These are phyloP conservation scores for Larix kaempferi DNA, from an alignment of 75 land plant genomes.

Conservation along the genomic window DNA sequence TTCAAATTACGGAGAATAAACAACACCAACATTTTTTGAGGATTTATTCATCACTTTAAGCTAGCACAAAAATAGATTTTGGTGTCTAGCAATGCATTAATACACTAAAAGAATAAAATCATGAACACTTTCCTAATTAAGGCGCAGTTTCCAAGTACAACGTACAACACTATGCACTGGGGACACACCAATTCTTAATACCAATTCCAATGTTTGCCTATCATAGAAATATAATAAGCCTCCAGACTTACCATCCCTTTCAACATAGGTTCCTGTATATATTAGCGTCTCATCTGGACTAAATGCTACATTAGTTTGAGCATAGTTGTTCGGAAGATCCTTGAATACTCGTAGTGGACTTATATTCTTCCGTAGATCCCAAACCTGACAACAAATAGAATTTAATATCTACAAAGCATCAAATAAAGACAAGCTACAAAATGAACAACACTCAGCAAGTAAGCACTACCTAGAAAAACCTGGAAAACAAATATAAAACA, in stretches of 20 bases:
- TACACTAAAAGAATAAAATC: too few relatives aligned
- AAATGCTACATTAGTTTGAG: slow-evolving; percentile 83
- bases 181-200: slow-evolving; percentile 88
- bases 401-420: background rate
- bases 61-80: too few relatives aligned
- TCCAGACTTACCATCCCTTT: slow-evolving; percentile 78
- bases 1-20: too few relatives aligned
- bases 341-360: slow-evolving; percentile 64
- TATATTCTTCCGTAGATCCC: slow-evolving; percentile 87
- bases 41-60: too few relatives aligned
- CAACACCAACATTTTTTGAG: too few relatives aligned
- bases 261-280: slow-evolving; percentile 91
- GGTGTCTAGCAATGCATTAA: too few relatives aligned
- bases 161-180: slow-evolving; percentile 81
- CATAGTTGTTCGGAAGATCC: slow-evolving; percentile 85
- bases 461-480: background rate
- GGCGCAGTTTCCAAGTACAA: slow-evolving; percentile 88
- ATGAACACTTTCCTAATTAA: slow-evolving; percentile 73
- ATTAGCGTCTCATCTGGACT: slow-evolving; percentile 95
- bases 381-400: slow-evolving; percentile 56
- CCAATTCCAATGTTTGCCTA: slow-evolving; percentile 70
- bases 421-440: background rate
- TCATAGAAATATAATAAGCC: slow-evolving; percentile 84
- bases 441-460: background rate
- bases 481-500: background rate